Evolutionary conservation across 2,329 filamentous ascomycete species (phyloP).

Genomic region (Hysterium pulicare): DNA sequence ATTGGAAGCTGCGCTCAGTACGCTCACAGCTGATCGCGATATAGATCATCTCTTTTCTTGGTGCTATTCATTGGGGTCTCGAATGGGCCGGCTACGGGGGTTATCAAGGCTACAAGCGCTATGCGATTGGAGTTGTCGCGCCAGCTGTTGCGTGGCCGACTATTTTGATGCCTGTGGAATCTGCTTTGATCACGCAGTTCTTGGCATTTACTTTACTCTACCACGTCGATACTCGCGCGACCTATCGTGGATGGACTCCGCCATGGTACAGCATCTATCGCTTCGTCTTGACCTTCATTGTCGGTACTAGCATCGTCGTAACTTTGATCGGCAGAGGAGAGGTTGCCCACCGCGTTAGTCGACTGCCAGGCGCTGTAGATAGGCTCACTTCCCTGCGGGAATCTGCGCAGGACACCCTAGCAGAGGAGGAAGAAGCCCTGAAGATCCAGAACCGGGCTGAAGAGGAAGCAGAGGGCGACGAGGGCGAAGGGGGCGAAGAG

Average conservation of each 20-base stretch:
- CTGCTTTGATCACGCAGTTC: conserved; percentile 83
- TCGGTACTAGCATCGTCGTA: conserved; percentile 76
- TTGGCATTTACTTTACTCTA: conserved; percentile 80
- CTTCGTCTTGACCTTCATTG: conserved; percentile 86
- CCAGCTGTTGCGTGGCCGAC: conserved; percentile 87
- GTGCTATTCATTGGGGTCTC: conserved; percentile 89
- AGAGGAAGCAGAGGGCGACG: conserved; percentile 3
- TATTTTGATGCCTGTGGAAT: conserved; percentile 76
- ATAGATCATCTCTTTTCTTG: conserved; percentile 87
- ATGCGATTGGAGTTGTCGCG: conserved; percentile 76
- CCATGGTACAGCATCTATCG: conserved; percentile 86
- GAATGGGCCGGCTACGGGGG: conserved; percentile 72
- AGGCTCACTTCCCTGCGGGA: conserved; percentile 49
- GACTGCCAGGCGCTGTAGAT: conserved; percentile 41
- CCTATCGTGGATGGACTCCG: conserved; percentile 73
- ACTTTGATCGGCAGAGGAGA: conserved; percentile 80
- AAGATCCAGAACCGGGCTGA: conserved; percentile 1
- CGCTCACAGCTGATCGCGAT: conserved; percentile 4
- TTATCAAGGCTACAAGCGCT: conserved; percentile 71
- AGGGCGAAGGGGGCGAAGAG: conserved; percentile 24
- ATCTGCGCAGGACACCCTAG: conserved; percentile 24
- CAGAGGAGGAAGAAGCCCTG: conserved; percentile 27
- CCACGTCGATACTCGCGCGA: conserved; percentile 74
- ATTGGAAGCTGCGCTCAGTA: neutral
- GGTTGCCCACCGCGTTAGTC: conserved; percentile 58